Evolutionary conservation across 1,139 yeast species (phyloP), one percentile per base, ranked within the genome.

Genomic region (Casaregolazyma lundiana): DNA sequence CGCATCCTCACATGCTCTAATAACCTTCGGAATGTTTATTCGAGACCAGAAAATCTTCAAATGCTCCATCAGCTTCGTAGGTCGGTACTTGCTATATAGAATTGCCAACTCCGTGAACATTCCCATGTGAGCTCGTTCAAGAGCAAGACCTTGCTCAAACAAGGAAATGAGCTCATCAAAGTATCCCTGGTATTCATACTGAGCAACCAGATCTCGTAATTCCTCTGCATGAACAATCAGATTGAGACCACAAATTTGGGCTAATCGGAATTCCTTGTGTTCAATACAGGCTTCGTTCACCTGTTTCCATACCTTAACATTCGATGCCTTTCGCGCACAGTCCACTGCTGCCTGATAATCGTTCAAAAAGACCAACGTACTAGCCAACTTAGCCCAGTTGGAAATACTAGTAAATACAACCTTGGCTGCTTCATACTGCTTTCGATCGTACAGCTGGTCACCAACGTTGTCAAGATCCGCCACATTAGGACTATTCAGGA

Each of bases 81-180:
- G 96, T 54, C 81, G 80, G 70, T 90, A 92, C 68, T 90, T 92
- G 57, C 94, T 78, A 72, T 92, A 92, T 59, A 92, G 75, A 46
- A 87, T 76, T 16, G 97, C 96, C 62, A 94, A 77, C 68, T 90
- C 97, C 8, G 99, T 92, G 66, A 94, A 92, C 97, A 92, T 92
- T 60, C 97, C 98, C 97, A 92, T 92, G 65, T 94, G 98, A 35
- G 99, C 98, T 67, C 98, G 85, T 73, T 92, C 99, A 59, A 92
- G 78, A 44, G 96, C 95, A 51, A 92, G 77, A 57, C 98, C 98
- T 59, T 89, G 94, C 70, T 92, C 98, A 62, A 92, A 88, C 61
- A 92, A 78, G 15, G 96, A 79, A 56, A 92, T 86, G 54, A 94
- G 77, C 71, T 94, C 96, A 55, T 81, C 85, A 70, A 90, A 89